These are phyloP conservation scores for Seiridium unicorne DNA, from an alignment of 2,329 filamentous ascomycete species.

Conservation along the genomic window DNA sequence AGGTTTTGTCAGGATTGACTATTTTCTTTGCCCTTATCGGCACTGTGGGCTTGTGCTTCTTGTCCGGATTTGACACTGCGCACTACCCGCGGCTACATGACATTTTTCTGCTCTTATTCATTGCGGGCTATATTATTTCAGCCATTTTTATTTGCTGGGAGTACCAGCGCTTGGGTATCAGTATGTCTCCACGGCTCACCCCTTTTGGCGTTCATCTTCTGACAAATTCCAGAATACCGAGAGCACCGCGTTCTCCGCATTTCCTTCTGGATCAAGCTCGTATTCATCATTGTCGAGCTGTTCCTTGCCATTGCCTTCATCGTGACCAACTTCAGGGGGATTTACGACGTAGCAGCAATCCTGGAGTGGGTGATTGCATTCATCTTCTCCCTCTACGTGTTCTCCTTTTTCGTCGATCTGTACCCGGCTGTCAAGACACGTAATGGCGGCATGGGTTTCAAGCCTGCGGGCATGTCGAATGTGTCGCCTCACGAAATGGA, in stretches of 20 bases:
- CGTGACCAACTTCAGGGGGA: slow-evolving; percentile 44
- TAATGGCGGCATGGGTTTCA: slow-evolving; percentile 16
- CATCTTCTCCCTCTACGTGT: slow-evolving; percentile 83
- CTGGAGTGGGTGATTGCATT: slow-evolving; percentile 79
- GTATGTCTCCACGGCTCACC: slow-evolving; percentile 35
- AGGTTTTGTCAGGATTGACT: slow-evolving; percentile 57
- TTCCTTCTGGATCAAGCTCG: slow-evolving; percentile 86
- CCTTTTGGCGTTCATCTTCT: background rate
- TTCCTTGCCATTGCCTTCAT: slow-evolving; percentile 72
- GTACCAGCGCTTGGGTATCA: slow-evolving; percentile 80
- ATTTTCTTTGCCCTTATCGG: slow-evolving; percentile 72
- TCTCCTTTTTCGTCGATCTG: slow-evolving; percentile 86
- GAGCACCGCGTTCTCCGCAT: slow-evolving; percentile 69
- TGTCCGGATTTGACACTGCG: slow-evolving; percentile 84
- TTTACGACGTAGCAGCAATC: slow-evolving; percentile 68
- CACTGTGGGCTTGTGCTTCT: slow-evolving; percentile 74
- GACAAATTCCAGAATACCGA: slow-evolving; percentile 57
- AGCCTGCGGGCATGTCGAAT: slow-evolving; percentile 18
- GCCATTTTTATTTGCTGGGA: slow-evolving; percentile 89
- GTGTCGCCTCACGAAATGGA: slow-evolving; percentile 18
- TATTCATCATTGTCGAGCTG: slow-evolving; percentile 80
- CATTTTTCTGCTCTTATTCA: slow-evolving; percentile 78
- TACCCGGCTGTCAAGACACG: slow-evolving; percentile 68
- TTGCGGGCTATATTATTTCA: slow-evolving; percentile 79
- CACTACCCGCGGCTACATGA: slow-evolving; percentile 67